Percentiles rank a stretch among this genome's conserved stretches.
phyloP scores from a whole-genome alignment of 352 stramenopile species.

The Blastocystis sp. region DNA sequence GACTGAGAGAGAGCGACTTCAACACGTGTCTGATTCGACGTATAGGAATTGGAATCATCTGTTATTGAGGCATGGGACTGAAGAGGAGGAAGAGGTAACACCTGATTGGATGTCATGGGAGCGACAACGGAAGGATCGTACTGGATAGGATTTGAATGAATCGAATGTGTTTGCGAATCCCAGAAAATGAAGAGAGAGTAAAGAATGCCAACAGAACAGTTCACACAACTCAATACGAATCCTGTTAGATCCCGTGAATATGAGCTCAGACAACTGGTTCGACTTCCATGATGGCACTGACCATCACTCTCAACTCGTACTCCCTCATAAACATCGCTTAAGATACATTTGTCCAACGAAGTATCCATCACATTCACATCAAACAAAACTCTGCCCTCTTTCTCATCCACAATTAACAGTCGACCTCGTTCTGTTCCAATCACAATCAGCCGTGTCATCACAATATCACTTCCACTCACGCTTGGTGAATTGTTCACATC shows the following conservation, averaged over 20 bases:
- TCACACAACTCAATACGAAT: neutral
- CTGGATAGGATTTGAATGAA: neutral
- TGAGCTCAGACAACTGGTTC: neutral
- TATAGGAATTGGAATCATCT: neutral
- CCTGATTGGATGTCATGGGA: neutral
- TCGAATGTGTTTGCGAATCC: neutral
- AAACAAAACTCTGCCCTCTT: neutral
- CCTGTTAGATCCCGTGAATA: neutral
- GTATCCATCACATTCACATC: constrained; percentile 45
- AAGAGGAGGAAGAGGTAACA: neutral
- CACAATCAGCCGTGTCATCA: neutral
- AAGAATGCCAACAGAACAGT: neutral
- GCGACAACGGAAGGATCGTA: neutral
- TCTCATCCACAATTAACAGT: constrained; percentile 8
- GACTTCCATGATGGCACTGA: neutral
- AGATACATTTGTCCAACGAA: neutral
- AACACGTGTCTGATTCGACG: neutral
- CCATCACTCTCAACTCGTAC: neutral
- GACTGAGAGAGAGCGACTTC: neutral
- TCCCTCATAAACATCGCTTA: neutral
- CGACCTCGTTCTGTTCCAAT: constrained; percentile 1
- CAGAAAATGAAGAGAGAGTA: neutral
- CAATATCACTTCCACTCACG: neutral
- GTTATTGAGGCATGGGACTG: neutral
- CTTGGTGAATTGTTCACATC: neutral